A percentile compares a stretch with the other conserved stretches of the same genome.
These are phyloP conservation scores for Brassica hybrid DNA, from an alignment of 441 rosid genomes.

Conservation along the genomic window DNA sequence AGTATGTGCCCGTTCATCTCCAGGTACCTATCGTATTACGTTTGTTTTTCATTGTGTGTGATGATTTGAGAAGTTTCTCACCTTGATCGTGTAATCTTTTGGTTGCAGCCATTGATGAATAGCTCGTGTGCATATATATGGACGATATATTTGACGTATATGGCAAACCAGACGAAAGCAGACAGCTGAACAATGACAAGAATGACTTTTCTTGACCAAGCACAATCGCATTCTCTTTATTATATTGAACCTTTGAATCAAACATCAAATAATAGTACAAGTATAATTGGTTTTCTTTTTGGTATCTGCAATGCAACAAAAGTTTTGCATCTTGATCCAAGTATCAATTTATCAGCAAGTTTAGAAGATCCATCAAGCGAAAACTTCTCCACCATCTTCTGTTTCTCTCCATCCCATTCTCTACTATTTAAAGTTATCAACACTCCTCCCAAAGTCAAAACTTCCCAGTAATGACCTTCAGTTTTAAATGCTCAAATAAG, in stretches of 20 bases:
- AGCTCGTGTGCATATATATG: constrained; percentile 76
- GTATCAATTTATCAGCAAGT: no score
- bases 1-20: constrained; percentile 65
- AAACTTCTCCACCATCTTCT: no score
- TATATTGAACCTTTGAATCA: constrained; percentile 9
- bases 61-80: background rate
- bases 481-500: no score
- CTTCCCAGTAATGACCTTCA: no score
- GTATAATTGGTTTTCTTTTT: no score
- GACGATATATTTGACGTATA: constrained; percentile 84
- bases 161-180: constrained; percentile 72
- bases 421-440: no score
- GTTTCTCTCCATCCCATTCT: no score
- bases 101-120: constrained; percentile 71
- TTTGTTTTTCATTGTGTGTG: background rate
- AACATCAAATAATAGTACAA: constrained; percentile 4
- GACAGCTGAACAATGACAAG: no score
- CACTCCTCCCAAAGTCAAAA: no score
- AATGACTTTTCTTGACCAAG: constrained; percentile 16
- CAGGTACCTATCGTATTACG: constrained; percentile 51
- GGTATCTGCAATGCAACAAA: background rate
- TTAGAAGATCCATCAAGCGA: no score
- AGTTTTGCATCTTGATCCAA: no score
- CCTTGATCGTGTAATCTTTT: constrained; percentile 9
- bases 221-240: background rate